Conservation (phyloP, 345 rosid species). For the Brassica incana region DNA sequence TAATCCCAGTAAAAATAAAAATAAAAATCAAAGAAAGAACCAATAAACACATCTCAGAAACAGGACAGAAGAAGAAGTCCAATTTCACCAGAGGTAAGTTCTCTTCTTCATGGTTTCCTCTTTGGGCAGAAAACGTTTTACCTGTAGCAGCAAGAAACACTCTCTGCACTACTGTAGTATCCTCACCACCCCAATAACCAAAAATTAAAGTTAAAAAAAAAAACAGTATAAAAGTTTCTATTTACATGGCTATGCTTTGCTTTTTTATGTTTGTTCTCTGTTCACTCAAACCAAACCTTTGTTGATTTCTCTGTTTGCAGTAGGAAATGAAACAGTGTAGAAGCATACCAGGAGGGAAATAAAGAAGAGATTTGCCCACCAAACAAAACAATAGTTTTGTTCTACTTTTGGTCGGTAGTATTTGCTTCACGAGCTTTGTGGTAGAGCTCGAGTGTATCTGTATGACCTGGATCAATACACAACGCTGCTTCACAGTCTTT, state of each 20-base stretch:
- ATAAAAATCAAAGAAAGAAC: conserved; percentile 14
- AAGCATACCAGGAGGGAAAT: conserved; percentile 40
- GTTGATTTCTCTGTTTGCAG: conserved; percentile 28
- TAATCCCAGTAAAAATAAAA: conserved; percentile 6
- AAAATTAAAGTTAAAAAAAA: conserved; percentile 18
- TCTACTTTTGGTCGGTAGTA: conserved; percentile 38
- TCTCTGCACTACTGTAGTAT: conserved; percentile 38
- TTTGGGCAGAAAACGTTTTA: conserved; percentile 27
- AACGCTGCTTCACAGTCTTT: conserved; percentile 98
- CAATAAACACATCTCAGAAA: conserved; percentile 35
- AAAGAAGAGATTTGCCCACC: conserved; percentile 24
- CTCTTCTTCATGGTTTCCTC: conserved; percentile 31
- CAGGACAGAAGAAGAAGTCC: conserved; percentile 43
- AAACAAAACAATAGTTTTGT: conserved; percentile 10
- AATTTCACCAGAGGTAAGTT: conserved; percentile 39
- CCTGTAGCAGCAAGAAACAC: conserved; percentile 41
- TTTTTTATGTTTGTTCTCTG: conserved; percentile 1
- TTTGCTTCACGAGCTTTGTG: conserved; percentile 49
- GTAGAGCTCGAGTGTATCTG: conserved; percentile 67
- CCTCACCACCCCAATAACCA: conserved; percentile 36
- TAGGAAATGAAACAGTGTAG: conserved; percentile 38
- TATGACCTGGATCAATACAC: conserved; percentile 70
- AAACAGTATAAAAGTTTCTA: conserved; percentile 41
- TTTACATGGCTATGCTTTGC: conserved; percentile 41
- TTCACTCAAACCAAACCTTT: conserved; percentile 25